Evolutionary conservation across 1,284 basidiomycete species (phyloP), one percentile per base, ranked within the genome.

Genomic region (Leucocoprinus gongylophorus): DNA sequence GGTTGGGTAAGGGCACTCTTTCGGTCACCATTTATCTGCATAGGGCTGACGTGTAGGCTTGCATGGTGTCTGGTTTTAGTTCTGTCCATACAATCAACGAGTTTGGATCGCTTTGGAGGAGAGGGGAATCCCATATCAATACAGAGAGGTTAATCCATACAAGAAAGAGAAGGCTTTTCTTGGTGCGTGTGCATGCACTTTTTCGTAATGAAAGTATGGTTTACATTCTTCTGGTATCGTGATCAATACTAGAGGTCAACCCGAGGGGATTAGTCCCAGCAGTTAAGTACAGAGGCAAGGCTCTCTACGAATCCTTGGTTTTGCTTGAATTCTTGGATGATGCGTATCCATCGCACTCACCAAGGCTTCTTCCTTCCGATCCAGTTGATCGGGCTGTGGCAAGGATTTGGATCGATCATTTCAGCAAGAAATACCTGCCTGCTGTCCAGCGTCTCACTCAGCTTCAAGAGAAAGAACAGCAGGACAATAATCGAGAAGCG

Each of bases 221-320:
- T 35, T n/a, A 35, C n/a, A 12, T 3, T 12, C 33, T 35, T 3
- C 9, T 8, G 33, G 2, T n/a, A 6, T 26, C 23, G 6, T 26
- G 23, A 26, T 26, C 33, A n/a, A 35, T 12, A 12, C 9, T 35
- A 74, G 80, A 73, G 18, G 77, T 85, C 55, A 84, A 83, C 56
- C 82, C 83, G 0, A 83, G 81, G 61, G 83, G 84, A 3, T 75
- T 86, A 30, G 83, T 87, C 3, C 84, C 83, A 0, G 78, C 81
- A 0, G 62, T 83, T 39, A 78, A 78, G 52, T 78, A 77, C 63
- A 68, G 77, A 46, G 78, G 78, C 21, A 74, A 71, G 49, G 74
- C 80, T 1, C 63, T 85, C 10, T 80, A 83, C 64, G 82, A 84
- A 58, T 81, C 79, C 3, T 69, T 80, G 48, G 68, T 83, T 48